phyloP scores from a whole-genome alignment of 1,139 yeast genomes.

The Geotrichum siamense region DNA sequence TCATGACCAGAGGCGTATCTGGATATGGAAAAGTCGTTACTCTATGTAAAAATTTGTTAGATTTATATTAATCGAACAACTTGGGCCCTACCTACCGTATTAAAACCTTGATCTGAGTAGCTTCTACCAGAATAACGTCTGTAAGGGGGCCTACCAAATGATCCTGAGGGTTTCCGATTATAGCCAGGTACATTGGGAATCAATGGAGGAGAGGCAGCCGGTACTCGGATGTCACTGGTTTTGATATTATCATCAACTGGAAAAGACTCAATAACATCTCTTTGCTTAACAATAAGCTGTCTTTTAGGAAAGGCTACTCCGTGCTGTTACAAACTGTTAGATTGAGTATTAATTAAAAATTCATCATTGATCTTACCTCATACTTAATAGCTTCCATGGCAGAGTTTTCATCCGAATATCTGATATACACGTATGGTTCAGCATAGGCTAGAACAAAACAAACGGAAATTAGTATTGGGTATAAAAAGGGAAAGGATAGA shows the following conservation, averaged over 20 bases:
- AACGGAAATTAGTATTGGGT: background rate
- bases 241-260: conserved; percentile 18
- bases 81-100: conserved; percentile 3
- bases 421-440: conserved; percentile 11
- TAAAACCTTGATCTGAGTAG: conserved; percentile 12
- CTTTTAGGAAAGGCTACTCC: conserved; percentile 4
- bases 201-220: conserved; percentile 18
- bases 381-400: conserved; percentile 10
- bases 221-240: conserved; percentile 18
- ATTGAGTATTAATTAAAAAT: background rate
- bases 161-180: conserved; percentile 8
- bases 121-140: conserved; percentile 13
- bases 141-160: background rate
- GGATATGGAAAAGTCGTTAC: conserved; percentile 9
- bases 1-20: conserved; percentile 12
- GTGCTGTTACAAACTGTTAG: conserved; percentile 8
- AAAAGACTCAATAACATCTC: conserved; percentile 15
- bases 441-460: background rate
- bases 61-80: no score
- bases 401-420: conserved; percentile 11
- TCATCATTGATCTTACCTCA: conserved; percentile 8
- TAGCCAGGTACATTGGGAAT: conserved; percentile 8
- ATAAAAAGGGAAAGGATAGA: background rate
- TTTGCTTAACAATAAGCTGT: conserved; percentile 5
- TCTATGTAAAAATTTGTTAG: conserved; percentile 1